Evolutionary conservation across 1,139 yeast genomes (phyloP).

Genomic region (Arxiozyma heterogenica): DNA sequence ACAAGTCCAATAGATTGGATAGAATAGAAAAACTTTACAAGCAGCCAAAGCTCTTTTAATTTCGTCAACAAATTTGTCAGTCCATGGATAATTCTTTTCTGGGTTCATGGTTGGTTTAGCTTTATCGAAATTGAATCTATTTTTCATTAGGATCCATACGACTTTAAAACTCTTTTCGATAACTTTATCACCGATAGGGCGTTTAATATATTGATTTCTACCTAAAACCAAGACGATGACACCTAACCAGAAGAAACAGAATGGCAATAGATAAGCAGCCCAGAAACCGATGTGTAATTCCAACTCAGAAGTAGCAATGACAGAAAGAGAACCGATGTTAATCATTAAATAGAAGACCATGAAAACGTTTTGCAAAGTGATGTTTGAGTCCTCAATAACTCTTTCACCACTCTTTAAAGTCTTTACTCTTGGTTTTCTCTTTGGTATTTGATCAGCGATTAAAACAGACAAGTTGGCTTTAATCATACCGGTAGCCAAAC

Average conservation of each 20-base stretch:
- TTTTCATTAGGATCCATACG: slow-evolving; percentile 38
- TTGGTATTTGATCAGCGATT: slow-evolving; percentile 65
- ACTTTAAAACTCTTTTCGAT: slow-evolving; percentile 48
- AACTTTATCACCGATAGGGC: slow-evolving; percentile 57
- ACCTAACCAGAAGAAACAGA: slow-evolving; percentile 58
- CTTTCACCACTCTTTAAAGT: slow-evolving; percentile 52
- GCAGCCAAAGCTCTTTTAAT: slow-evolving; percentile 49
- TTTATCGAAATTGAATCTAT: slow-evolving; percentile 42
- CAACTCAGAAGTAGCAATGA: slow-evolving; percentile 56
- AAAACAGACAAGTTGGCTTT: slow-evolving; percentile 72
- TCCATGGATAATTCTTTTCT: slow-evolving; percentile 32
- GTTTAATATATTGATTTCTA: slow-evolving; percentile 46
- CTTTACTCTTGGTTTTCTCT: slow-evolving; percentile 49
- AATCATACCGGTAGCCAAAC: slow-evolving; percentile 76
- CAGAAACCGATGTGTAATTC: slow-evolving; percentile 52
- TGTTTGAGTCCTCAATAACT: slow-evolving; percentile 62
- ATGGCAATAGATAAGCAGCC: slow-evolving; percentile 66
- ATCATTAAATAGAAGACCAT: slow-evolving; percentile 72
- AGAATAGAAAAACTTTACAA: slow-evolving; percentile 55
- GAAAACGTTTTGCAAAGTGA: slow-evolving; percentile 66
- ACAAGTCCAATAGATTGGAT: slow-evolving; percentile 51
- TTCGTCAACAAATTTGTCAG: slow-evolving; percentile 52
- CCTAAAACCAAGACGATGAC: slow-evolving; percentile 48
- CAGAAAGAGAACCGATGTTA: slow-evolving; percentile 71
- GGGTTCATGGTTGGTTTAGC: slow-evolving; percentile 51